phyloP scores from a whole-genome alignment of 768 basidiomycete species.

The Mrakia hoshinonis region DNA sequence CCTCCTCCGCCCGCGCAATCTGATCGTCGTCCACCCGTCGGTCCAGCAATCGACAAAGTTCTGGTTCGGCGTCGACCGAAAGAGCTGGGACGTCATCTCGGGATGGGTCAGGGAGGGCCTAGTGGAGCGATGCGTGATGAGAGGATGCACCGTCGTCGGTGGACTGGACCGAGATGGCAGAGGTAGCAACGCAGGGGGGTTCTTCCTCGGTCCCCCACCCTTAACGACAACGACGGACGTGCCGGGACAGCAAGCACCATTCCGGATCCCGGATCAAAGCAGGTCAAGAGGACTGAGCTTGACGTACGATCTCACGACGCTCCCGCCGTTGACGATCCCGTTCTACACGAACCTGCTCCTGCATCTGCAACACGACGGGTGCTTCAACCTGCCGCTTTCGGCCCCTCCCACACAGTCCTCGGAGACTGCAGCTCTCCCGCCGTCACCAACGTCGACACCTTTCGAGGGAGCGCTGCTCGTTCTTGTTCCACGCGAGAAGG shows the following conservation, averaged over 20 bases:
- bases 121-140: background rate
- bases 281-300: background rate
- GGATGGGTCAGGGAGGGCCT: background rate
- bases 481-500: background rate
- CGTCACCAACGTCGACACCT: background rate
- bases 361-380: background rate
- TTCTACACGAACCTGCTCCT: slow-evolving; percentile 17
- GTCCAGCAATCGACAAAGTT: slow-evolving; percentile 7
- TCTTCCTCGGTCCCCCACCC: background rate
- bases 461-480: slow-evolving; percentile 4
- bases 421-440: background rate
- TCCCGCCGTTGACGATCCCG: slow-evolving; percentile 21
- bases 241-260: slow-evolving; percentile 2
- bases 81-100: slow-evolving; percentile 8
- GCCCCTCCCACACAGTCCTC: background rate
- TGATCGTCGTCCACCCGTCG: background rate
- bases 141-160: background rate
- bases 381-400: background rate
- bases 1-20: slow-evolving; percentile 13
- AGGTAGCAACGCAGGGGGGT: background rate
- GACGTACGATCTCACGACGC: slow-evolving; percentile 19
- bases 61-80: background rate
- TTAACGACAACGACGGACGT: background rate
- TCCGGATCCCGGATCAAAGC: too few species aligned
- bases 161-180: background rate